A percentile compares a stretch with the other conserved stretches of the same genome.
Conservation (phyloP, 306 rosid species). For the Cercis canadensis region DNA sequence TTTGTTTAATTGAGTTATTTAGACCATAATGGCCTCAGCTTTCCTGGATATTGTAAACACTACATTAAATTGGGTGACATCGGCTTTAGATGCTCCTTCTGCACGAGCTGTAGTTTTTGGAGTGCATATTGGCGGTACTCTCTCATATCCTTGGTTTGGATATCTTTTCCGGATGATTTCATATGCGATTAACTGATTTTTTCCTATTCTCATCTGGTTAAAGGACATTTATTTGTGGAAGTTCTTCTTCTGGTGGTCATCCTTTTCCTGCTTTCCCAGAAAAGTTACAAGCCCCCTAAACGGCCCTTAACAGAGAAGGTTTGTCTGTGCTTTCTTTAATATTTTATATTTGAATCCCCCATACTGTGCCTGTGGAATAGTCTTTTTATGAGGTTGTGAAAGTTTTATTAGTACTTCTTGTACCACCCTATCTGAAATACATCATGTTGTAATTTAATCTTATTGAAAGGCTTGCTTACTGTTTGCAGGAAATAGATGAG, state of each 20-base stretch:
- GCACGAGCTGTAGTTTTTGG: slow-evolving; percentile 94
- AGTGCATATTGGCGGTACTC: slow-evolving; percentile 79
- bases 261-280: slow-evolving; percentile 84
- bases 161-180: background rate
- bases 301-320: slow-evolving; percentile 91
- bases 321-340: slow-evolving; percentile 9
- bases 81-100: slow-evolving; percentile 75
- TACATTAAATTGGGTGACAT: slow-evolving; percentile 64
- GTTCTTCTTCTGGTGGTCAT: slow-evolving; percentile 83
- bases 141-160: slow-evolving; percentile 18
- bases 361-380: no score
- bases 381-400: background rate
- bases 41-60: slow-evolving; percentile 57
- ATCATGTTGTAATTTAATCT: background rate
- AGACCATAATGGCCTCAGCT: slow-evolving; percentile 57
- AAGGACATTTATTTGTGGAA: slow-evolving; percentile 91
- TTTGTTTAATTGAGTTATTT: slow-evolving; percentile 31
- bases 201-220: slow-evolving; percentile 31
- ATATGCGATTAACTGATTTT: background rate
- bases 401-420: background rate
- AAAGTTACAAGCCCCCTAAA: slow-evolving; percentile 97
- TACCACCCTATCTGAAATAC: slow-evolving; percentile 3
- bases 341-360: no score
- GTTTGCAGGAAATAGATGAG: slow-evolving; percentile 86
- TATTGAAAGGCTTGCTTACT: slow-evolving; percentile 12